phyloP scores from a whole-genome alignment of 148 eudicot genomes.

The Linanthus parryae region DNA sequence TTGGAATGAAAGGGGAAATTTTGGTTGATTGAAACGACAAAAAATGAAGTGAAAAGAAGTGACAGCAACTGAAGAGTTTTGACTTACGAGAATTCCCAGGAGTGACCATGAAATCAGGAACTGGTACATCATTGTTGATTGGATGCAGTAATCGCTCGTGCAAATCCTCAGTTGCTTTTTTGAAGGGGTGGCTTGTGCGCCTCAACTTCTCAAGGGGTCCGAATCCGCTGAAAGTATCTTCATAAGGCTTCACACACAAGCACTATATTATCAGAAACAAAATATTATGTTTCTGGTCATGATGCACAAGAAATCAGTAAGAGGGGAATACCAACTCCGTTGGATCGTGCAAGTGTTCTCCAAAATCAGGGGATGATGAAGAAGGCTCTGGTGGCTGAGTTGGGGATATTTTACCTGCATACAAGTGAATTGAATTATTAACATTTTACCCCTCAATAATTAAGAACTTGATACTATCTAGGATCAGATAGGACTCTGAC shows the following conservation, averaged over 20 bases:
- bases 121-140: conserved; percentile 17
- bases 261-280: not conserved
- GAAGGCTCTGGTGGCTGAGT: conserved; percentile 60
- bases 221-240: conserved; percentile 36
- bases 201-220: conserved; percentile 44
- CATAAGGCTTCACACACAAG: conserved; percentile 42
- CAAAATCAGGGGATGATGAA: conserved; percentile 43
- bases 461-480: not conserved
- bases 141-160: no score
- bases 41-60: no score
- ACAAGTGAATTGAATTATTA: conserved; percentile 3
- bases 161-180: no score
- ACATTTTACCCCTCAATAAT: not conserved
- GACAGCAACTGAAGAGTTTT: no score
- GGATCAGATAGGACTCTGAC: conserved; percentile 28
- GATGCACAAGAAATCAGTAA: not conserved
- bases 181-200: conserved; percentile 17
- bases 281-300: not conserved
- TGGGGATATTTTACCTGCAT: conserved; percentile 45
- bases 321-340: conserved; percentile 37
- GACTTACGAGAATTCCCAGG: no score
- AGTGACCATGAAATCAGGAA: conserved; percentile 36
- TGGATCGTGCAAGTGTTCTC: conserved; percentile 36
- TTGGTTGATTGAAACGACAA: no score
- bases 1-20: no score